Conservation (phyloP, 2,329 filamentous ascomycete species). For the Fusarium globosum region DNA sequence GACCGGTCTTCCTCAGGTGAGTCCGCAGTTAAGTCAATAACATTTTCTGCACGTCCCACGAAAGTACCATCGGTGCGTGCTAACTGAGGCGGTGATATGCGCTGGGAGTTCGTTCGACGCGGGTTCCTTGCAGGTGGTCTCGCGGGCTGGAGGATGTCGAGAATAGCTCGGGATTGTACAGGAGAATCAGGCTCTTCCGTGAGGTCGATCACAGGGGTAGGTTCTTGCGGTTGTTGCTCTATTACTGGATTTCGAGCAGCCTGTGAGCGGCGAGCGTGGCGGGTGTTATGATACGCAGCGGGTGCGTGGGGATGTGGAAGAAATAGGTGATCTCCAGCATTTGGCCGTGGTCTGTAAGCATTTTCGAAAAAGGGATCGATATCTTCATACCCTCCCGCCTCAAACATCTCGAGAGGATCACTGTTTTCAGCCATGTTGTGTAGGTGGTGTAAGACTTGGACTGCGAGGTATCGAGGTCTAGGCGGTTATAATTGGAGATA, state of each 20-base stretch:
- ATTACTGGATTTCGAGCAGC: constrained; percentile 5
- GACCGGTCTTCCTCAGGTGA: constrained; percentile 51
- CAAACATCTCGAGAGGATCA: constrained; percentile 36
- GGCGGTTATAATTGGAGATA: not conserved
- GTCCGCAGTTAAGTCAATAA: constrained; percentile 67
- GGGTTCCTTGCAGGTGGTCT: constrained; percentile 50
- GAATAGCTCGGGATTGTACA: constrained; percentile 49
- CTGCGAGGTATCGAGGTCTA: not conserved
- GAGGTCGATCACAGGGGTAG: constrained; percentile 59
- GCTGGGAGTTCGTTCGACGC: constrained; percentile 55
- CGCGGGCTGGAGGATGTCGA: constrained; percentile 26
- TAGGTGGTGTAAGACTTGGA: not conserved
- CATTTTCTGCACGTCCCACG: constrained; percentile 47
- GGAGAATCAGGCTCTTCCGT: constrained; percentile 64
- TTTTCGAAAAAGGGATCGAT: constrained; percentile 27
- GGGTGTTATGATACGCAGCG: constrained; percentile 15
- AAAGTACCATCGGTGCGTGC: constrained; percentile 59
- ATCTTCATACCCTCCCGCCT: constrained; percentile 36
- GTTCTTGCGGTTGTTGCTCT: constrained; percentile 25
- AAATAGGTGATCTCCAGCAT: constrained; percentile 15
- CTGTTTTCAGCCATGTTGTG: constrained; percentile 32
- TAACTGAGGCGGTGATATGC: constrained; percentile 55
- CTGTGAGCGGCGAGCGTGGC: constrained; percentile 9
- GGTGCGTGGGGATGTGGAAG: constrained; percentile 32
- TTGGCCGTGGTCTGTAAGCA: not conserved